These are phyloP conservation scores for Cercospora sojina DNA, from an alignment of 2,329 filamentous ascomycete species.

Conservation along the genomic window DNA sequence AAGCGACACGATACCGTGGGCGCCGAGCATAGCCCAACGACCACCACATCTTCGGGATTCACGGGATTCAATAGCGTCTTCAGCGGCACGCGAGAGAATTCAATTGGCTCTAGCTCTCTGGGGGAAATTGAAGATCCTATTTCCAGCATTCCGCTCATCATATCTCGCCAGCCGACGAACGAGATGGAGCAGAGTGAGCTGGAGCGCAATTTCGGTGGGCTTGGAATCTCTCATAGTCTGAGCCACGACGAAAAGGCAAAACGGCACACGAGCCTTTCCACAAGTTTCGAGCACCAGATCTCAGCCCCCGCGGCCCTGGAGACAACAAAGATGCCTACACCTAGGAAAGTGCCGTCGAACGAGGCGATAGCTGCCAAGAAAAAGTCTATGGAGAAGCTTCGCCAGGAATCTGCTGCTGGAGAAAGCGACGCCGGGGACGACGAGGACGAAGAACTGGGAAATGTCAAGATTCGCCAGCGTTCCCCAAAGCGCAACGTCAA, in stretches of 20 bases:
- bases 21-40: constrained; percentile 79
- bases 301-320: constrained; percentile 59
- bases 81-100: constrained; percentile 64
- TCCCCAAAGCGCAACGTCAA: constrained; percentile 52
- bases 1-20: constrained; percentile 61
- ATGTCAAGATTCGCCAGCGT: constrained; percentile 60
- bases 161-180: constrained; percentile 61
- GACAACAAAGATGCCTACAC: constrained; percentile 34
- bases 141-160: constrained; percentile 75
- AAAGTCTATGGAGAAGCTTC: constrained; percentile 70
- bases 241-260: constrained; percentile 24
- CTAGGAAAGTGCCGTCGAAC: constrained; percentile 64
- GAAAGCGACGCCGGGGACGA: constrained; percentile 70
- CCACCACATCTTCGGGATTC: constrained; percentile 70
- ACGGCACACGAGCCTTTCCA: constrained; percentile 39
- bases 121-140: constrained; percentile 79
- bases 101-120: constrained; percentile 82
- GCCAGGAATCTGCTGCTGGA: constrained; percentile 69
- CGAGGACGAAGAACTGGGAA: constrained; percentile 84
- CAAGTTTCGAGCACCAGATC: constrained; percentile 61
- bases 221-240: constrained; percentile 61
- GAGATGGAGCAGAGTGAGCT: constrained; percentile 65
- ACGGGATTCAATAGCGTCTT: constrained; percentile 60
- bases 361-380: constrained; percentile 74
- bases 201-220: constrained; percentile 56